phyloP scores from a whole-genome alignment of 2,329 filamentous ascomycete genomes.

The Botrytis medusae region DNA sequence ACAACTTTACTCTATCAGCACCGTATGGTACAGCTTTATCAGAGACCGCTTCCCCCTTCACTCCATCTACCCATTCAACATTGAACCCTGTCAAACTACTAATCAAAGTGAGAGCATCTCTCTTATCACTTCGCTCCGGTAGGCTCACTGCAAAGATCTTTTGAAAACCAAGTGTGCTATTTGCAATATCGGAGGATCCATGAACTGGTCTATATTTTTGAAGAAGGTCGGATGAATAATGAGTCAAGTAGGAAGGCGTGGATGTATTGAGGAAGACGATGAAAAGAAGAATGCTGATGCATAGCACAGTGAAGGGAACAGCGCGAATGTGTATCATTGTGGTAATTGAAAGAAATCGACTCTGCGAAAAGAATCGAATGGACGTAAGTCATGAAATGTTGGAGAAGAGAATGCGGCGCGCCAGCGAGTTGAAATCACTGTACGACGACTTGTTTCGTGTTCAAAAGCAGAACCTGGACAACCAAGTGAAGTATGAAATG shows the following conservation, averaged over 20 bases:
- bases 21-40: constrained; percentile 45
- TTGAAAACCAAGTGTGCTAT: constrained; percentile 39
- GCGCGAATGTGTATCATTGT: constrained; percentile 18
- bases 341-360: neutral
- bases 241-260: constrained; percentile 13
- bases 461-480: neutral
- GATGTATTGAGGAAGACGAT: constrained; percentile 19
- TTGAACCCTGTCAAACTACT: constrained; percentile 45
- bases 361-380: neutral
- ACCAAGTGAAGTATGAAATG: neutral
- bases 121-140: constrained; percentile 49
- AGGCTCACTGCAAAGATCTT: constrained; percentile 49
- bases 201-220: constrained; percentile 11
- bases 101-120: constrained; percentile 48
- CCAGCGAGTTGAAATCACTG: neutral
- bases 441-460: neutral
- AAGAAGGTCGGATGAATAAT: constrained; percentile 8
- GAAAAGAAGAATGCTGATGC: constrained; percentile 10
- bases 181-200: neutral
- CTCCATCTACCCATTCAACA: constrained; percentile 47
- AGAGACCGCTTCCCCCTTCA: constrained; percentile 43
- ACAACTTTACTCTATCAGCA: constrained; percentile 15
- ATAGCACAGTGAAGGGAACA: constrained; percentile 9
- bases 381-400: too few species aligned
- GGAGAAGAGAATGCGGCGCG: neutral